Evolutionary conservation across 352 stramenopile species (phyloP), one percentile per base, ranked within the genome.

Genomic region (Phytophthora macrochlamydospora): DNA sequence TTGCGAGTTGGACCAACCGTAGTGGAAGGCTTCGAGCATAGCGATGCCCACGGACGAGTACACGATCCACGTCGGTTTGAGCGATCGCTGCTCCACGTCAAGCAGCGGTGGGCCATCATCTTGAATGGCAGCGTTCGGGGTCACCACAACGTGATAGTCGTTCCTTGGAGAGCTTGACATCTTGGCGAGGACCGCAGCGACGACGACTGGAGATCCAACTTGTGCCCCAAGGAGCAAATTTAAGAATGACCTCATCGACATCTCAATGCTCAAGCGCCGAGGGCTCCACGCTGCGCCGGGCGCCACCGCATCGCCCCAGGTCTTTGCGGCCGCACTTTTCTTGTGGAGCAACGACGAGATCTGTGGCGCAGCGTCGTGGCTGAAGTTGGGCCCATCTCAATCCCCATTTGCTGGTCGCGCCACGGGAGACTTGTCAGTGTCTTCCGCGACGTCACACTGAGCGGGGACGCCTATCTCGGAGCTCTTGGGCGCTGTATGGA

Each of bases 11-110:
- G 18, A 24, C 18, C 18, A 24, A 24, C 18, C 18, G 18, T 24
- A 24, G 18, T 1, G 18, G 18, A 24, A 24, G 18, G 54, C 75
- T 7, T 65, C 31, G 12, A 78, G 62, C 75, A 87, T 85, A 53
- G 77, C 56, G 50, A 68, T 57, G 12, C 55, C 45, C 37, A 71
- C 69, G 40, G 18, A 24, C 18, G 18, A 24, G 18, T 24, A 24
- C 18, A 24, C 18, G 18, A 40, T 40, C 35, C 35, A 40, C 35
- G 35, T 40, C 6, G 35, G 35, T 11, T 40, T 40, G 35, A 40
- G 35, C 35, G 35, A 40, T 40, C 35, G 35, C 6, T 40, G 6
- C 35, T 40, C 35, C 6, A 40, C 6, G 9, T 40, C 35, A 40
- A 40, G 35, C 35, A 40, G 35, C 35, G 35, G 35, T 30, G 42